Percentiles rank a stretch among this genome's conserved stretches.
Evolutionary conservation across 83 land plant genomes (phyloP).

Genomic region (Isoetes engelmannii): DNA sequence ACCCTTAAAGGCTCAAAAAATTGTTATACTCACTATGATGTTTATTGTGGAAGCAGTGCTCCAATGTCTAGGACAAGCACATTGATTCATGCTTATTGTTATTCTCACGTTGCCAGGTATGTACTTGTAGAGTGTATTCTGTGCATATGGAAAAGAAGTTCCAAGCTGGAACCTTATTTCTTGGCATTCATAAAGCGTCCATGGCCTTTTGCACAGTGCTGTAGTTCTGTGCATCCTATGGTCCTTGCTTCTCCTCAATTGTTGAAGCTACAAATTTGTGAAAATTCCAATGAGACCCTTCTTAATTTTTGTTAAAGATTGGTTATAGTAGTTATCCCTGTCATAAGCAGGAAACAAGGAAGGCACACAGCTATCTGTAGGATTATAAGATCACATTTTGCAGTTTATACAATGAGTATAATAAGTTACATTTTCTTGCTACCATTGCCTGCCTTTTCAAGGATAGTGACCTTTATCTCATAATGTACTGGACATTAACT

Average conservation of each 20-base stretch:
- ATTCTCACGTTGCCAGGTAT: slow-evolving; percentile 64
- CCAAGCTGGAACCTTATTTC: not conserved
- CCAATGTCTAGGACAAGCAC: slow-evolving; percentile 66
- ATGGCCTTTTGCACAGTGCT: not conserved
- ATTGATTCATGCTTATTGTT: slow-evolving; percentile 60
- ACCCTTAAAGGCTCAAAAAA: not conserved
- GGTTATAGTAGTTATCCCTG: no score
- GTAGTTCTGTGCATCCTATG: slow-evolving; percentile 1
- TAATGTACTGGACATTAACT: no score
- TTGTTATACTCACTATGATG: not conserved
- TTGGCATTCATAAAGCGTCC: not conserved
- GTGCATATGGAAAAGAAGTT: not conserved
- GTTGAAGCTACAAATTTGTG: no score
- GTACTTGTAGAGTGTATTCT: not conserved
- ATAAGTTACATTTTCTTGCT: no score
- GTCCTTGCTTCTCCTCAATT: not conserved
- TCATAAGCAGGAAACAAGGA: no score
- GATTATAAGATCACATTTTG: no score
- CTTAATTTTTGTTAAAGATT: no score
- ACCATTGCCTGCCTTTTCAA: no score
- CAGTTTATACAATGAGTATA: no score
- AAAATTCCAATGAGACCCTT: no score
- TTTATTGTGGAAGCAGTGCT: slow-evolving; percentile 34
- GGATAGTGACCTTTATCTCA: no score
- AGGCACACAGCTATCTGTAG: no score